Evolutionary conservation across 805 yeast genomes (phyloP).

Genomic region (Lachancea sp.): DNA sequence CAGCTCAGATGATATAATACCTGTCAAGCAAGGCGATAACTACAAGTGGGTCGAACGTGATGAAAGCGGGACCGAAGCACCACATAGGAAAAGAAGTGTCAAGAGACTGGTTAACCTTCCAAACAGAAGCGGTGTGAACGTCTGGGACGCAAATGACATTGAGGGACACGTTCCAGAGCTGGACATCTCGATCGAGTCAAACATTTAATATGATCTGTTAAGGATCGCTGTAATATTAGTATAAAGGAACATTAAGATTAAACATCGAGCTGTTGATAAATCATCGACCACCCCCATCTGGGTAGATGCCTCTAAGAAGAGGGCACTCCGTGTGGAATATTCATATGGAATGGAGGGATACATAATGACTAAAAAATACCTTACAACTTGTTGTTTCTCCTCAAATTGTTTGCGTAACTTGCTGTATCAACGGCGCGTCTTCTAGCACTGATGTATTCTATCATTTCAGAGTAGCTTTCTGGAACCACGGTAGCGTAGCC

Average conservation of each 20-base stretch:
- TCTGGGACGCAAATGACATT: slow-evolving; percentile 28
- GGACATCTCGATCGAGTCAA: slow-evolving; percentile 19
- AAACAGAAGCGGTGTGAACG: slow-evolving; percentile 31
- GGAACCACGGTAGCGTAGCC: slow-evolving; percentile 79
- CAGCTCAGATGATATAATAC: slow-evolving; percentile 30
- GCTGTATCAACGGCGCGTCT: slow-evolving; percentile 86
- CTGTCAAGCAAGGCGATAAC: slow-evolving; percentile 29
- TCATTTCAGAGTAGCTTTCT: slow-evolving; percentile 85
- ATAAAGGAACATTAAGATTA: background rate
- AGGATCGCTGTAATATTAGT: slow-evolving; percentile 1
- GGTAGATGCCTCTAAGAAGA: background rate
- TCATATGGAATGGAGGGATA: background rate
- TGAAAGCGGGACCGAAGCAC: background rate
- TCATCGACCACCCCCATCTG: background rate
- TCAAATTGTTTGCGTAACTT: slow-evolving; percentile 46
- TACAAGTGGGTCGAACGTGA: slow-evolving; percentile 27
- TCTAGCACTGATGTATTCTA: slow-evolving; percentile 83
- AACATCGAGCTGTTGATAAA: background rate
- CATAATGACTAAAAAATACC: background rate
- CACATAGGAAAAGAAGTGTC: slow-evolving; percentile 24
- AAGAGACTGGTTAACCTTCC: slow-evolving; percentile 36
- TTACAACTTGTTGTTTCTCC: slow-evolving; percentile 13
- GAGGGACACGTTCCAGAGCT: slow-evolving; percentile 30
- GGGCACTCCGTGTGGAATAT: background rate
- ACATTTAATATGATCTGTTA: slow-evolving; percentile 10